Evolutionary conservation across 306 rosid genomes (phyloP).

Genomic region (Quercus glauca): DNA sequence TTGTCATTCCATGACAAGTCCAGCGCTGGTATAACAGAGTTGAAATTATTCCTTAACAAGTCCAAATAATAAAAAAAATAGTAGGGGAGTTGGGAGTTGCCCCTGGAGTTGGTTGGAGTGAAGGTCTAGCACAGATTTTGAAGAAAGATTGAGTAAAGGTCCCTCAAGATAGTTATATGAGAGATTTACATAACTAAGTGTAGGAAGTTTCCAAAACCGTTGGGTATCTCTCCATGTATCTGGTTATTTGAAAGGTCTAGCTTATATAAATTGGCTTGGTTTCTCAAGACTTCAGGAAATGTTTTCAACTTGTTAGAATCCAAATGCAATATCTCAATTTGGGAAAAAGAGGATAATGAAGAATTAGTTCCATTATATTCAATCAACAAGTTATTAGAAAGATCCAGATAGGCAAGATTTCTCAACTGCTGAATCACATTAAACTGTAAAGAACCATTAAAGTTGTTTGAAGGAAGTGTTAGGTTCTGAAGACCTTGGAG

Average conservation of each 20-base stretch:
- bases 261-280: too few species aligned
- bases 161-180: neutral
- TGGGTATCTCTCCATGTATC: constrained; percentile 36
- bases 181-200: neutral
- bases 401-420: neutral
- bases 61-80: neutral
- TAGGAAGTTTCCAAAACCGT: constrained; percentile 36
- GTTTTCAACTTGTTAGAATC: neutral
- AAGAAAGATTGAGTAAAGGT: neutral
- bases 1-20: too few species aligned
- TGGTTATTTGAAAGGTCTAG: constrained; percentile 48
- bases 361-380: neutral
- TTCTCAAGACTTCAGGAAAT: too few species aligned
- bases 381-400: neutral
- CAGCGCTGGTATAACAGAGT: neutral
- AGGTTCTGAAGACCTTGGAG: neutral
- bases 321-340: neutral
- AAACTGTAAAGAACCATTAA: neutral
- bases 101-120: constrained; percentile 12
- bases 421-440: neutral
- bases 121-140: constrained; percentile 15
- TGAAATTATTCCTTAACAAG: constrained; percentile 25
- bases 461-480: constrained; percentile 4
- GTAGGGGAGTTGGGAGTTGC: neutral
- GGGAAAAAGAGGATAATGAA: neutral